A percentile compares a stretch with the other conserved stretches of the same genome.
Evolutionary conservation across 2,329 filamentous ascomycete genomes (phyloP).

Genomic region (Thelonectria blattea): DNA sequence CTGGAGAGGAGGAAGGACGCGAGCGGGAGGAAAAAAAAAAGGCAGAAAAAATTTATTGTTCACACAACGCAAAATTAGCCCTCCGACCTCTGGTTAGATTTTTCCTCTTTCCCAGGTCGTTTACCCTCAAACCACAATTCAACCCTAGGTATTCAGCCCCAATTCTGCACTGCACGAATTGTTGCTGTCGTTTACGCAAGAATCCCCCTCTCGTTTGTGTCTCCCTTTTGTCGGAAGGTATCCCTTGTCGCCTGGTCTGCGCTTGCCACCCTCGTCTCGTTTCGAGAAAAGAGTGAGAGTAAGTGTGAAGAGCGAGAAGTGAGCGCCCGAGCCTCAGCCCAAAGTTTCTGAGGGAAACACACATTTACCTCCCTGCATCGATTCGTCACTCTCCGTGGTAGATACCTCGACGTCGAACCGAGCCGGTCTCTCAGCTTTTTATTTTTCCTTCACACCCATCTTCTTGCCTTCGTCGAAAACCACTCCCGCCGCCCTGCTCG

Average conservation of each 20-base stretch:
- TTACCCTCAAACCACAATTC: slow-evolving; percentile 38
- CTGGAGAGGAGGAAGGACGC: slow-evolving; percentile 28
- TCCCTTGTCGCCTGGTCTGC: slow-evolving; percentile 22
- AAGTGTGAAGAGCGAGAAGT: slow-evolving; percentile 8
- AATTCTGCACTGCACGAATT: slow-evolving; percentile 39
- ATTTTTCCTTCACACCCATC: slow-evolving; percentile 12
- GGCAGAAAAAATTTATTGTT: slow-evolving; percentile 50
- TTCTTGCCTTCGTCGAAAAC: slow-evolving; percentile 23
- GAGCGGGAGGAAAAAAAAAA: slow-evolving; percentile 31
- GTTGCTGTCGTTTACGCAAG: slow-evolving; percentile 27
- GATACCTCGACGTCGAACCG: slow-evolving; percentile 30
- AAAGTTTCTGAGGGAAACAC: slow-evolving; percentile 9
- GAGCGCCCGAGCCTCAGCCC: neutral
- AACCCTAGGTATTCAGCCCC: slow-evolving; percentile 28
- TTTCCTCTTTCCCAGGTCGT: slow-evolving; percentile 31
- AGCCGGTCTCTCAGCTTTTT: slow-evolving; percentile 22
- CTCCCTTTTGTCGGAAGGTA: slow-evolving; percentile 22
- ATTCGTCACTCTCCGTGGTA: slow-evolving; percentile 25
- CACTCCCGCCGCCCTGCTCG: slow-evolving; percentile 10
- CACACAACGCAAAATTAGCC: slow-evolving; percentile 49
- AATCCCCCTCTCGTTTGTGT: slow-evolving; percentile 16
- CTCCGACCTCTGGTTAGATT: slow-evolving; percentile 38
- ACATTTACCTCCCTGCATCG: slow-evolving; percentile 23
- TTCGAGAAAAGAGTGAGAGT: slow-evolving; percentile 15
- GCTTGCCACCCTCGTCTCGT: slow-evolving; percentile 28